Conservation (phyloP, 768 basidiomycete genomes). For the Cyathus striatus region DNA sequence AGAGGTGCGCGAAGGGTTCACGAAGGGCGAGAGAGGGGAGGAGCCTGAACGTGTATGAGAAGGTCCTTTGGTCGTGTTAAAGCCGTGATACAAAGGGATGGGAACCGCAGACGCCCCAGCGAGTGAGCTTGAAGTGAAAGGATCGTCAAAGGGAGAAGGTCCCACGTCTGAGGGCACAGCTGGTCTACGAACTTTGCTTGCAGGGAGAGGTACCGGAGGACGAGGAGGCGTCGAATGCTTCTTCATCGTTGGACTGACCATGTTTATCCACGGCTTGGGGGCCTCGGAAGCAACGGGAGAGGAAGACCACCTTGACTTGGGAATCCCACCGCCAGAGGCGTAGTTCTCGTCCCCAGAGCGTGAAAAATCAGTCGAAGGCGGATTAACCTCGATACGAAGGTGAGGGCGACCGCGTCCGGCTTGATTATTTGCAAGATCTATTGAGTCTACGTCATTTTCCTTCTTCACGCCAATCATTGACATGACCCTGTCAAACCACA, state of each 20-base stretch:
- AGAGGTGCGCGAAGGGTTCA: slow-evolving; percentile 6
- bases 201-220: slow-evolving; percentile 19
- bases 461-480: slow-evolving; percentile 17
- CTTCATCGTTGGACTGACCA: slow-evolving; percentile 21
- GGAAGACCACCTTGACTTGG: slow-evolving; percentile 29
- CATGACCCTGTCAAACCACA: slow-evolving; percentile 33
- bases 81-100: slow-evolving; percentile 24
- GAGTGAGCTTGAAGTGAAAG: slow-evolving; percentile 12
- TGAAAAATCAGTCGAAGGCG: slow-evolving; percentile 9
- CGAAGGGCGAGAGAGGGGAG: slow-evolving; percentile 13
- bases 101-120: slow-evolving; percentile 12
- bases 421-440: slow-evolving; percentile 4
- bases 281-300: slow-evolving; percentile 25
- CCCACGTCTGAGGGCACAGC: slow-evolving; percentile 31
- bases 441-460: slow-evolving; percentile 5
- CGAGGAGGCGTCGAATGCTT: slow-evolving; percentile 9
- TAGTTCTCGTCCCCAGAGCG: slow-evolving; percentile 1
- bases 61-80: slow-evolving; percentile 12
- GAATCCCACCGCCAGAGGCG: slow-evolving; percentile 1
- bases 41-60: slow-evolving; percentile 14
- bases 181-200: slow-evolving; percentile 22
- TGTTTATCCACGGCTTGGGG: slow-evolving; percentile 24
- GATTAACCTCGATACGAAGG: slow-evolving; percentile 14
- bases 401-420: slow-evolving; percentile 7
- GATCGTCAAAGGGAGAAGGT: slow-evolving; percentile 16